Base-by-base conservation (phyloP, 805 yeast genomes). In the Nakazawaea wyomingensis region DNA sequence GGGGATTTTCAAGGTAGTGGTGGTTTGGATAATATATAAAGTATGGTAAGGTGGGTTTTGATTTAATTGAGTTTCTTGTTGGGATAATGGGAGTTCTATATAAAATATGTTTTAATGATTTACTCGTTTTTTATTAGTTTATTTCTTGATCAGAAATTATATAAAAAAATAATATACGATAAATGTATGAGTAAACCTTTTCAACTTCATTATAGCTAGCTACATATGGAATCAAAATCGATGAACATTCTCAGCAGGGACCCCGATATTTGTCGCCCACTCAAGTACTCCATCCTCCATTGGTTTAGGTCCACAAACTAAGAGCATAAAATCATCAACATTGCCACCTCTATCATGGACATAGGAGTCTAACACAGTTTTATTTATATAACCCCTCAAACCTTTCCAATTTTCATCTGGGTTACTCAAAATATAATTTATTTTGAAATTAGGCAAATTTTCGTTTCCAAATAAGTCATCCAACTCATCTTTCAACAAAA, bases 261-360 rank as follows among this genome's bases (percentile, higher is more conserved):
- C 38, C 0, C 40, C 39, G 14, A 41, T 32, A 13, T 30, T 39
- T 10, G 30, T 26, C 17, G 47, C 43, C 54, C 54, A 54, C 5
- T 24, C 21, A 30, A 49, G 39, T 3, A 52, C 51, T 2, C 45
- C 40, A 5, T 43, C 42, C 32, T 48, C 51, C 60, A 72, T 64
- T 18, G 66, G 69, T 40, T 76, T 76, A 34, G 78, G 78, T 9
- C 78, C 78, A 55, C 78, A 72, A 18, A 73, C 69, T 38, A 71
- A 67, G 29, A 72, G 51, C 67, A 72, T 70, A 44, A 57, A 48
- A 46, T 69, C 71, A 27, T 43, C 42, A 9, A 28, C 36, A 32
- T 45, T 47, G 1, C 49, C 48, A 4, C 34, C 43, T 21, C 39
- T 39, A 6, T 30, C 11, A 28, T 68, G 66, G 47, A 66, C 59